Evolutionary conservation across 805 yeast genomes (phyloP).

Genomic region (Wickerhamomyces chaumierensis): DNA sequence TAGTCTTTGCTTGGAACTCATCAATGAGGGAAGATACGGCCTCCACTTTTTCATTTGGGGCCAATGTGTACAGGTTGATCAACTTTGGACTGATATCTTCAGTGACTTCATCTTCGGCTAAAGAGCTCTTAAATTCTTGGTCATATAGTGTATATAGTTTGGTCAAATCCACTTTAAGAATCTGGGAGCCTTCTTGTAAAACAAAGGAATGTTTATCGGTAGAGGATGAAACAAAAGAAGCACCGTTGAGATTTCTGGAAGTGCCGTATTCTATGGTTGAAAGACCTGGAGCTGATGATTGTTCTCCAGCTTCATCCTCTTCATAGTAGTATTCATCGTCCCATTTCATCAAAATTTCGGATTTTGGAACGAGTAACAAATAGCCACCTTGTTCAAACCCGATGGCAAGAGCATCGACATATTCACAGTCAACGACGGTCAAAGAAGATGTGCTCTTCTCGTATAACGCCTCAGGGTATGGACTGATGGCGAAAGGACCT

Average conservation of each 20-base stretch:
- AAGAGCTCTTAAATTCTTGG: background rate
- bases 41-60: background rate
- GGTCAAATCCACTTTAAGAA: background rate
- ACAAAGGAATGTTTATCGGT: background rate
- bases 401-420: constrained; percentile 17
- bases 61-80: background rate
- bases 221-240: background rate
- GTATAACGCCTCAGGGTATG: constrained; percentile 46
- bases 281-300: background rate
- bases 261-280: background rate
- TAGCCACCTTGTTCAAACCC: constrained; percentile 21
- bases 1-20: background rate
- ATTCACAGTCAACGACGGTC: constrained; percentile 16
- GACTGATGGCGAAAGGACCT: constrained; percentile 45
- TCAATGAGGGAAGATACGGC: background rate
- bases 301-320: background rate
- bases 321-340: background rate
- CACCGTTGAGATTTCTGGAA: background rate
- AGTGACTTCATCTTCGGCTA: background rate
- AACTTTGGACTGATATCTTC: background rate
- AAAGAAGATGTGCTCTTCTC: constrained; percentile 30
- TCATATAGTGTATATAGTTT: too few species aligned
- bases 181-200: background rate
- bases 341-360: constrained; percentile 24
- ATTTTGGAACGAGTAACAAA: constrained; percentile 21